phyloP scores from a whole-genome alignment of 441 rosid genomes.

The Isatis lusitanica region DNA sequence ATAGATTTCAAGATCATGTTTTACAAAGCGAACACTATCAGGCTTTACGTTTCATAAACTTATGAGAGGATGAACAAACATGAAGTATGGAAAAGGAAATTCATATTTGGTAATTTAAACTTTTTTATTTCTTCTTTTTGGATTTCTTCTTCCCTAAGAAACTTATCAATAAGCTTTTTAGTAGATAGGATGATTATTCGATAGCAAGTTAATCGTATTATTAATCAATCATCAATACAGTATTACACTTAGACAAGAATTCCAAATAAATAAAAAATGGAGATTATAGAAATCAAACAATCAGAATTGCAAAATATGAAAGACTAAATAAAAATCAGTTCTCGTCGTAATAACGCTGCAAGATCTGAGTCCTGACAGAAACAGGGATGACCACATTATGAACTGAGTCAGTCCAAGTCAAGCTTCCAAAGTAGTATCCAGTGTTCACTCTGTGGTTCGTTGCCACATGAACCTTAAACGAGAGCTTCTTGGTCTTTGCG shows the following conservation, averaged over 20 bases:
- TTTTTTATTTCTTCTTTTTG: no score
- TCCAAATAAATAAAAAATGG: not conserved
- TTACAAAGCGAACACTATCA: no score
- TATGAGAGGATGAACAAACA: no score
- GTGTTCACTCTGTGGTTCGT: constrained; percentile 31
- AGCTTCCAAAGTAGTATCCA: constrained; percentile 58
- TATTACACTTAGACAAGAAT: not conserved
- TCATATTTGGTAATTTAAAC: no score
- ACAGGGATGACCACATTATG: constrained; percentile 50
- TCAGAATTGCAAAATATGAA: not conserved
- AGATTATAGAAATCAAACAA: not conserved
- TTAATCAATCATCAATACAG: not conserved
- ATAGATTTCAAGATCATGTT: no score
- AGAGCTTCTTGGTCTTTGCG: constrained; percentile 15
- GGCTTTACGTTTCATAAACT: no score
- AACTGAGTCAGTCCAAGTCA: constrained; percentile 55
- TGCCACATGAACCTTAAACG: constrained; percentile 39
- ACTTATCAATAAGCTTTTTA: no score
- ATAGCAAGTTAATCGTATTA: not conserved
- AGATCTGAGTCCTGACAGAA: constrained; percentile 26
- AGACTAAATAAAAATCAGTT: not conserved
- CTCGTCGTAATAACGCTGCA: constrained; percentile 22
- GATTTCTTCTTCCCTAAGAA: no score
- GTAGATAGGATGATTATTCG: no score
- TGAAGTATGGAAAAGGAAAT: no score